These are phyloP conservation scores for Cystoisospora suis DNA, from an alignment of 169 alveolate species.

Conservation along the genomic window DNA sequence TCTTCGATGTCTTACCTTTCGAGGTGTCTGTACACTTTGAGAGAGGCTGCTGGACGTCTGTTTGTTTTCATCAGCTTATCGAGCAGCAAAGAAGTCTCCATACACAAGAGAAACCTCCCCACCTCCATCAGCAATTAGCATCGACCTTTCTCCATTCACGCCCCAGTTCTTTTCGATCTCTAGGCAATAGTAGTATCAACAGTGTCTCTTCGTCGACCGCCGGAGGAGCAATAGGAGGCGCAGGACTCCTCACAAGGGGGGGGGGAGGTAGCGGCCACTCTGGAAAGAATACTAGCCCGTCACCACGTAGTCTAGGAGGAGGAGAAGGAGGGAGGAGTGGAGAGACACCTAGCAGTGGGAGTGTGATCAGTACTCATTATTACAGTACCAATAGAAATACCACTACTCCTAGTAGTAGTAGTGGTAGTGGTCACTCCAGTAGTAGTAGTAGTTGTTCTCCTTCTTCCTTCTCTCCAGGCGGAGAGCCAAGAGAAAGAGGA, in stretches of 20 bases:
- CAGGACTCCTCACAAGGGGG: neutral
- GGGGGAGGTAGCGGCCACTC: neutral
- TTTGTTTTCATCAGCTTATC: neutral
- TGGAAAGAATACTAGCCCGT: neutral
- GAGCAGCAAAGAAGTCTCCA: neutral
- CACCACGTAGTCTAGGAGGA: neutral
- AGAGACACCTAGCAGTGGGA: no score
- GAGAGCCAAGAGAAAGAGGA: no score
- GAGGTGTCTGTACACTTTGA: neutral
- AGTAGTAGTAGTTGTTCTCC: no score
- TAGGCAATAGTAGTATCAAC: neutral
- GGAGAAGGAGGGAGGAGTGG: neutral
- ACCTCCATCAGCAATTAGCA: neutral
- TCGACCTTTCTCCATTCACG: conserved; percentile 12
- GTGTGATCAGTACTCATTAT: no score
- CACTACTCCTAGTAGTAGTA: no score
- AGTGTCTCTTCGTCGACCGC: neutral
- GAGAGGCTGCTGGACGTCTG: conserved; percentile 30
- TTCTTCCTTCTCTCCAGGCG: no score
- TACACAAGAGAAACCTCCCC: neutral
- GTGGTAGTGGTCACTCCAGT: no score
- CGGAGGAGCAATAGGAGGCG: conserved; percentile 17
- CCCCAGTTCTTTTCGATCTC: neutral
- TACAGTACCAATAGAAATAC: no score
- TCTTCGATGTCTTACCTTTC: neutral